Evolutionary conservation across 2,329 filamentous ascomycete genomes (phyloP).

Genomic region (Lasiodiplodia theobromae): DNA sequence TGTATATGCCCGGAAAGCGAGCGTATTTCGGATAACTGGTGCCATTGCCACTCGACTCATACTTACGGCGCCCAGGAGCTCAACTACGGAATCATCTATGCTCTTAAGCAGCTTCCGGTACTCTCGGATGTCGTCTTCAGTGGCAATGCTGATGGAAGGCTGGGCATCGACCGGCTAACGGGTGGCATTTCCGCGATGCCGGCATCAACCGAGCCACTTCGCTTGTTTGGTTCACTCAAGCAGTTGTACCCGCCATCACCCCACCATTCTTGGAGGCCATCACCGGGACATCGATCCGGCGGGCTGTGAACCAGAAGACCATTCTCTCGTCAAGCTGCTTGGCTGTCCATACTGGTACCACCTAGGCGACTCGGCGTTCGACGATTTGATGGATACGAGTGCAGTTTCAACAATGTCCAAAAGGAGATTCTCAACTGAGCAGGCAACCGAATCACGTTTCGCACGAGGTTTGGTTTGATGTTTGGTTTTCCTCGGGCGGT

Average conservation of each 20-base stretch:
- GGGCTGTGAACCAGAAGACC: not conserved
- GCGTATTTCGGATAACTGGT: not conserved
- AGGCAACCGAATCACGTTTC: not conserved
- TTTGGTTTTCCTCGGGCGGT: slow-evolving; percentile 2
- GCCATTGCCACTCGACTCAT: not conserved
- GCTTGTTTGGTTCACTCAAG: not conserved
- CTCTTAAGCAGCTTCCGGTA: not conserved
- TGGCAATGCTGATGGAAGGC: not conserved
- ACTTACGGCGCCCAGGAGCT: not conserved
- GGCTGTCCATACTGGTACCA: not conserved
- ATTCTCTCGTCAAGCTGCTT: not conserved
- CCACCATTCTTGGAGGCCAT: not conserved
- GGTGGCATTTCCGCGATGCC: not conserved
- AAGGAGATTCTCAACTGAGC: not conserved
- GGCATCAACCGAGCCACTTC: not conserved
- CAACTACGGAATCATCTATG: not conserved
- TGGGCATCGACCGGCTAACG: not conserved
- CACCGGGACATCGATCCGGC: not conserved
- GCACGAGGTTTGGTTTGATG: not conserved
- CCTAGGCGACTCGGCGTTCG: not conserved
- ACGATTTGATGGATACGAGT: not conserved
- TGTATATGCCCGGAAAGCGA: not conserved
- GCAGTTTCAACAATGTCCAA: not conserved
- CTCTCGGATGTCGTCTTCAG: not conserved
- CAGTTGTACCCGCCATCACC: not conserved